These are phyloP conservation scores for Xylariaceae sp. DNA, from an alignment of 2,329 filamentous ascomycete genomes.

Conservation along the genomic window DNA sequence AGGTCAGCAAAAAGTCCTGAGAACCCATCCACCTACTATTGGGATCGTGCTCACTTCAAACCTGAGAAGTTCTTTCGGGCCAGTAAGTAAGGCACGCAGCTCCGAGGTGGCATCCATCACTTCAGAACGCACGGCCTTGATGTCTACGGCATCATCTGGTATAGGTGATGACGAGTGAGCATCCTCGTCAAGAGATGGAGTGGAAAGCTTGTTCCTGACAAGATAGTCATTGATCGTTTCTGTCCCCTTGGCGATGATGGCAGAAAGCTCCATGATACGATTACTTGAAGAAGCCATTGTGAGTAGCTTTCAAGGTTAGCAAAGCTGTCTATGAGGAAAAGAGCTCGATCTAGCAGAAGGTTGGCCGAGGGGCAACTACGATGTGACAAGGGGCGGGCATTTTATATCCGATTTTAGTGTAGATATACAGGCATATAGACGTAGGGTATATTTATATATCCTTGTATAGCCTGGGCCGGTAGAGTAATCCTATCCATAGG, in stretches of 20 bases:
- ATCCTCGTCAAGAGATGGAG: conserved; percentile 16
- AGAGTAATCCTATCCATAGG: not conserved
- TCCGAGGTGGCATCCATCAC: conserved; percentile 21
- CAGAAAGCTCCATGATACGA: conserved; percentile 19
- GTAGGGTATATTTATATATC: not conserved
- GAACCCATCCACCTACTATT: not conserved
- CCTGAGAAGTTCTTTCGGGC: conserved; percentile 14
- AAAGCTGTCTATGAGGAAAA: not conserved
- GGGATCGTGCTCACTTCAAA: conserved; percentile 7
- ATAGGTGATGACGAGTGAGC: conserved; percentile 15
- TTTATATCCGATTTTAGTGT: not conserved
- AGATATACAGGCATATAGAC: no score
- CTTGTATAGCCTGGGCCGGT: not conserved
- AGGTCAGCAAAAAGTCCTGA: not conserved
- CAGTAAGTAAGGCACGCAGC: conserved; percentile 20
- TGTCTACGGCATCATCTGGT: conserved; percentile 12
- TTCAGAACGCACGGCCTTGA: conserved; percentile 11
- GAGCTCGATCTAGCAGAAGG: not conserved
- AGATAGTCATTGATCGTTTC: conserved; percentile 14
- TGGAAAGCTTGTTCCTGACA: conserved; percentile 7
- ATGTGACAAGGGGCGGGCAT: not conserved
- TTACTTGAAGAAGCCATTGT: not conserved
- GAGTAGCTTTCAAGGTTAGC: not conserved
- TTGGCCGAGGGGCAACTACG: not conserved
- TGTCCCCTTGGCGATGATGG: conserved; percentile 17